Conservation (phyloP, 805 yeast genomes). For the Monosporozyma yasuniensis region DNA sequence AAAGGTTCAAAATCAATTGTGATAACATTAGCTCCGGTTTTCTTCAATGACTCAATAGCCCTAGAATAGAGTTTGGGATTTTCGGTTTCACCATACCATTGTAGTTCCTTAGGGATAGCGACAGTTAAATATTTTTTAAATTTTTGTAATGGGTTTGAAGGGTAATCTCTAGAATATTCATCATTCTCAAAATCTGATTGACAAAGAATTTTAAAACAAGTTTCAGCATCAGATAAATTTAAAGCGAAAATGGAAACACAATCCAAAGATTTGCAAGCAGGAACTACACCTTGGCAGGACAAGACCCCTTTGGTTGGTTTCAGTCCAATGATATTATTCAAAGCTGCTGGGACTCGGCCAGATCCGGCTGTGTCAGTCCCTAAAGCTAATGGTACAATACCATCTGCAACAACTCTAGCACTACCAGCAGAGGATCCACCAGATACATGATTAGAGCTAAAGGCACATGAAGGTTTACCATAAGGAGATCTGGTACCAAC, state of each 20-base stretch:
- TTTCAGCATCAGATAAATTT: conserved; percentile 75
- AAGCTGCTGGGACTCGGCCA: conserved; percentile 93
- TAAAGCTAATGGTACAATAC: conserved; percentile 77
- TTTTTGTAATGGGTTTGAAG: conserved; percentile 50
- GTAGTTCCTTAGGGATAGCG: conserved; percentile 65
- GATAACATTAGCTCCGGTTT: conserved; percentile 50
- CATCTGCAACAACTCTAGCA: conserved; percentile 84
- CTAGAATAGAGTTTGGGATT: conserved; percentile 60
- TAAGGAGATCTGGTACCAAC: conserved; percentile 95
- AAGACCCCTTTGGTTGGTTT: conserved; percentile 88
- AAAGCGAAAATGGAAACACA: conserved; percentile 82
- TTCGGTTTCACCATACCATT: conserved; percentile 75
- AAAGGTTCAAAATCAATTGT: conserved; percentile 67
- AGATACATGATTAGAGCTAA: conserved; percentile 66
- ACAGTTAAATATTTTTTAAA: conserved; percentile 55
- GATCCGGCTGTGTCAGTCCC: conserved; percentile 99
- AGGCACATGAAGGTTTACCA: conserved; percentile 78
- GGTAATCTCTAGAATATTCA: conserved; percentile 73
- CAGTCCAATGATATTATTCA: conserved; percentile 84
- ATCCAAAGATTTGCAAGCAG: conserved; percentile 92
- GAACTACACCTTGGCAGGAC: conserved; percentile 87
- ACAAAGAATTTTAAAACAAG: conserved; percentile 61
- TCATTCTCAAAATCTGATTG: conserved; percentile 58
- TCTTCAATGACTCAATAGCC: conserved; percentile 48
- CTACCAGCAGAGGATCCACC: conserved; percentile 98